Conservation (phyloP, 768 basidiomycete species). For the Psilocybe tampanensis region DNA sequence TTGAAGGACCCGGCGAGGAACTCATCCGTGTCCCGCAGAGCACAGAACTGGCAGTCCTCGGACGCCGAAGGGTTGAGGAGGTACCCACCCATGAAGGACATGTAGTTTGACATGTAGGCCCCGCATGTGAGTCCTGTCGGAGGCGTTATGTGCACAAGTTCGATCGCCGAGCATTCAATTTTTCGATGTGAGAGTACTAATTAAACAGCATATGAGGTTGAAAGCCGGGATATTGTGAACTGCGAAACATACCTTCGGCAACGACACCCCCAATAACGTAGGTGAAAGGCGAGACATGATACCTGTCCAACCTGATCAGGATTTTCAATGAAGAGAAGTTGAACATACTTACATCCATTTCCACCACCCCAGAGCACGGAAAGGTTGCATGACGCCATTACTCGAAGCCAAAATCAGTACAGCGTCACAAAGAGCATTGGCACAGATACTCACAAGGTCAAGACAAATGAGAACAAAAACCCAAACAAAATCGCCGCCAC, state of each 20-base stretch:
- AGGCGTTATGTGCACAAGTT: slow-evolving; percentile 54
- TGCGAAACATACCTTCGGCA: slow-evolving; percentile 39
- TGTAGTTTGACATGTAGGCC: slow-evolving; percentile 51
- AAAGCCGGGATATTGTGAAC: too few species aligned
- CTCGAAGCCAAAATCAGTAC: neutral
- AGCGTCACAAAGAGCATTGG: too few species aligned
- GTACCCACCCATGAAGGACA: slow-evolving; percentile 52
- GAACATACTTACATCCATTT: slow-evolving; percentile 46
- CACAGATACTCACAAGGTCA: neutral
- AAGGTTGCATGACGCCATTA: slow-evolving; percentile 45
- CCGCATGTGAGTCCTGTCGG: slow-evolving; percentile 53
- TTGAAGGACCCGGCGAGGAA: slow-evolving; percentile 54
- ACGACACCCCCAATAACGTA: slow-evolving; percentile 53
- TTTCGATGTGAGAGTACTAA: slow-evolving; percentile 38
- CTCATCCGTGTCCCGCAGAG: slow-evolving; percentile 52
- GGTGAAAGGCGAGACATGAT: slow-evolving; percentile 47
- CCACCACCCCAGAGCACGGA: slow-evolving; percentile 63
- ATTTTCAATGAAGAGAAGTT: neutral
- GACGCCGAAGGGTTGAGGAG: slow-evolving; percentile 53
- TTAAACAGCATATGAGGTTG: too few species aligned
- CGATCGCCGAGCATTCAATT: slow-evolving; percentile 49
- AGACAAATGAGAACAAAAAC: neutral
- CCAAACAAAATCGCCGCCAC: neutral
- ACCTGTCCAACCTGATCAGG: slow-evolving; percentile 29
- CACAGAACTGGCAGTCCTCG: slow-evolving; percentile 56